Base-by-base conservation (phyloP, 148 eudicot species). In the Diospyros lotus region DNA sequence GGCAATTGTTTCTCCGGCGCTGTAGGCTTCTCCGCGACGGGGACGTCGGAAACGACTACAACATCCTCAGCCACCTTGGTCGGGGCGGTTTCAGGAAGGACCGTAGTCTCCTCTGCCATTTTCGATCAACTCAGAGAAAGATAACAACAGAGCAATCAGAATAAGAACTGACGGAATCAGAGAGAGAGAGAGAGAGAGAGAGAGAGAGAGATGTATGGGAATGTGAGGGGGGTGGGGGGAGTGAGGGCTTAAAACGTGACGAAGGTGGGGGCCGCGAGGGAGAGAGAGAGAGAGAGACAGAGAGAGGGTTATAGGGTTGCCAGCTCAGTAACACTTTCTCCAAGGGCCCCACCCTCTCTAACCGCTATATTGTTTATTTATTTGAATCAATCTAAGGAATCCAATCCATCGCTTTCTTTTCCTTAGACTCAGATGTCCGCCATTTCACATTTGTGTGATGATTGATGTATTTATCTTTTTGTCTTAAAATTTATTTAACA, bases 101-200 rank as follows among this genome's bases (percentile, higher is more conserved):
- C 28, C 28, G 28, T 28, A 28, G 69, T 65, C 42, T 65, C 69
- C 42, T 65, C 48, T n/a, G 69, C 69, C 69, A 65, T 65, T 4
- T 1, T 8, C 17, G 66, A 18, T 28, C 42, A 18, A 18, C 9
- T 6, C 7, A 59, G 63, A 59, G 38, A 59, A 6, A 65, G 13
- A 65, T 1, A 3, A 38, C 43, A 38, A 14, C 38, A 10, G 45
- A 65, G 44, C 7, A 8, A 39, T 43, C 3, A 46, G 42, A 9
- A 42, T 44, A 42, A 17, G 42, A 6, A 58, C 28, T 28, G 6
- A n/a, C 17, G 18, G 51, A 42, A 48, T 0, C 15, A 9, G 42
- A 3, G 68, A 14, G 7, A 5, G 50, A 65, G 3, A 14, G 50
- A 9, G 12, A 2, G 11, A 38, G 11, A 38, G 41, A 5, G 48